phyloP scores from a whole-genome alignment of 495 filamentous ascomycete species.

The Sordaria brevicollis region DNA sequence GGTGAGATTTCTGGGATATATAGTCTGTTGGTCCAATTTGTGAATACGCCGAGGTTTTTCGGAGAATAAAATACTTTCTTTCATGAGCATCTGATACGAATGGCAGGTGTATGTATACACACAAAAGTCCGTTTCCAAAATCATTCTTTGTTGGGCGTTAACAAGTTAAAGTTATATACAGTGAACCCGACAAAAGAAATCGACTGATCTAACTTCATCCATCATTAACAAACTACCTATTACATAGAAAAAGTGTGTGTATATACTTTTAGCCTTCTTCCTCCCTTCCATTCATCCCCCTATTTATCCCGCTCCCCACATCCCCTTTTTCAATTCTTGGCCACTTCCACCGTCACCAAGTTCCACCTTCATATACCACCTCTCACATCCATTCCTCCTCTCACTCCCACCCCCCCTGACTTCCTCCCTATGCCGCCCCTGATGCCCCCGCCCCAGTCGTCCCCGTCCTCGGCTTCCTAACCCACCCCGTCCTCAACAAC shows the following conservation, averaged over 20 bases:
- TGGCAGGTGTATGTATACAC: no score
- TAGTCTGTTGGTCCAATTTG: no score
- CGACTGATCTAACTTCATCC: not conserved
- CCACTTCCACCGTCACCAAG: not conserved
- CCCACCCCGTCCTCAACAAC: conserved; percentile 81
- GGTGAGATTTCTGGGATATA: no score
- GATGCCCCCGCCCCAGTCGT: conserved; percentile 18
- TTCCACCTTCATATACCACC: not conserved
- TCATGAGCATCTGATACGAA: no score
- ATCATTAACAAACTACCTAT: not conserved
- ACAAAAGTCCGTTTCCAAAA: not conserved
- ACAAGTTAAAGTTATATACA: not conserved
- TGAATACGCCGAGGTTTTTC: no score
- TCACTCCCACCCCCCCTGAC: not conserved
- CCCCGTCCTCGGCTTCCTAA: conserved; percentile 47
- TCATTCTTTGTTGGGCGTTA: not conserved
- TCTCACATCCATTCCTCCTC: not conserved
- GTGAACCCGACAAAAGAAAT: not conserved
- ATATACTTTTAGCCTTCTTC: not conserved
- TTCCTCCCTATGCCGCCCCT: not conserved
- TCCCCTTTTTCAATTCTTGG: not conserved
- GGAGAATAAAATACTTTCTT: no score
- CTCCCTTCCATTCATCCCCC: not conserved
- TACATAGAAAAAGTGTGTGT: not conserved
- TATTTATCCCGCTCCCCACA: not conserved